Evolutionary conservation across 129 eudicot species (phyloP).

Genomic region (Lonicera japonica): DNA sequence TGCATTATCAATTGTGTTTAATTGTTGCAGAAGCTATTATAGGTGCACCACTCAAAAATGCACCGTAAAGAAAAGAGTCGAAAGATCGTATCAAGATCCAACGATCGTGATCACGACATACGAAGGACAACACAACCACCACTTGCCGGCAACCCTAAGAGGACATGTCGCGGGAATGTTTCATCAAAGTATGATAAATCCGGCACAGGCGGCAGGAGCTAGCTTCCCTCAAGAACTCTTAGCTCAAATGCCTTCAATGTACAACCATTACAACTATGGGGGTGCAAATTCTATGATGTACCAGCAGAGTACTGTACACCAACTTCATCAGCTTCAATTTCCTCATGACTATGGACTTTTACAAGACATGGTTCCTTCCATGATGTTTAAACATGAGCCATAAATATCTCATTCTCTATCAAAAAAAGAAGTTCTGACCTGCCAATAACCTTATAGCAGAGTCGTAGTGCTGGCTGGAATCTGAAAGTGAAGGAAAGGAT

Average conservation of each 20-base stretch:
- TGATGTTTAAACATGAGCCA: conserved; percentile 65
- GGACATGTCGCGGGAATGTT: conserved; percentile 62
- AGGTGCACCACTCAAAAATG: conserved; percentile 94
- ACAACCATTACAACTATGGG: conserved; percentile 13
- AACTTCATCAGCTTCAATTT: conserved; percentile 28
- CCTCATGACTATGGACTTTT: conserved; percentile 60
- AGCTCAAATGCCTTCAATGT: conserved; percentile 32
- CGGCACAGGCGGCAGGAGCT: conserved; percentile 21
- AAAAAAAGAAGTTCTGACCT: no score
- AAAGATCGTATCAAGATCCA: conserved; percentile 86
- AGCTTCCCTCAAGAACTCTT: conserved; percentile 40
- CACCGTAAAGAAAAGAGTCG: conserved; percentile 84
- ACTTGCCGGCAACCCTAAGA: conserved; percentile 61
- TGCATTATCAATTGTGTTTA: not conserved
- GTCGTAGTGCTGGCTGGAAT: no score
- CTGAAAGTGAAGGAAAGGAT: no score
- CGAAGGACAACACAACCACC: conserved; percentile 96
- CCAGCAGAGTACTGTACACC: conserved; percentile 24
- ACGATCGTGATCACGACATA: conserved; percentile 77
- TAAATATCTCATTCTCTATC: not conserved
- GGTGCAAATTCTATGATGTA: conserved; percentile 17
- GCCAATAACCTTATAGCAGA: no score
- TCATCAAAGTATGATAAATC: conserved; percentile 34
- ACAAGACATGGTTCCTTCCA: conserved; percentile 72
- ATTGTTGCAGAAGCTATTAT: conserved; percentile 67